These are phyloP conservation scores for Conringia planisiliqua DNA, from an alignment of 345 rosid species.

Conservation along the genomic window DNA sequence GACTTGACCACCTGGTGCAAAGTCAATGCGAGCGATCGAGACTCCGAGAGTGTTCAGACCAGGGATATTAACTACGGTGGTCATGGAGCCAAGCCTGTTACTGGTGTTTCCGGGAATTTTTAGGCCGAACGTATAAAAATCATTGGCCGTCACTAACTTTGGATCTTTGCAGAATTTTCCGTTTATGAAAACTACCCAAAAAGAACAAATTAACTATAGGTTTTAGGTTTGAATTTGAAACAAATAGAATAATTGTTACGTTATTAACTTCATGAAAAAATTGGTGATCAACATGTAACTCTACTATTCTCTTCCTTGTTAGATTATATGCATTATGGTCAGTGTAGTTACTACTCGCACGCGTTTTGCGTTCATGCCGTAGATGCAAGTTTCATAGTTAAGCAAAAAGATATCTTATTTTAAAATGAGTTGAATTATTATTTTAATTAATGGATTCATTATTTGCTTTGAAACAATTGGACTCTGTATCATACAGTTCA, in stretches of 20 bases:
- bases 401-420: too few species aligned
- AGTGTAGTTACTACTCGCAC: too few species aligned
- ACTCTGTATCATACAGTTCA: too few species aligned
- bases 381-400: too few species aligned
- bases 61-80: not conserved
- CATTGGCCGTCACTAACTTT: not conserved
- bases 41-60: not conserved
- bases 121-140: not conserved
- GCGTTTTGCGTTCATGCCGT: too few species aligned
- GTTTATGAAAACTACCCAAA: not conserved
- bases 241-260: not conserved
- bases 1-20: not conserved
- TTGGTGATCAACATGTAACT: too few species aligned
- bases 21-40: not conserved
- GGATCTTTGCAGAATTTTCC: not conserved
- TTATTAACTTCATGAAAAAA: too few species aligned
- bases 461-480: too few species aligned
- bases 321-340: too few species aligned
- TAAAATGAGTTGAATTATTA: too few species aligned
- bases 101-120: not conserved
- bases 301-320: too few species aligned
- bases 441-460: too few species aligned
- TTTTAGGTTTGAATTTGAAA: not conserved
- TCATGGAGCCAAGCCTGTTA: not conserved
- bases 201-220: not conserved